Conservation (phyloP, 2,329 filamentous ascomycete species). For the Sporothrix brasiliensis region DNA sequence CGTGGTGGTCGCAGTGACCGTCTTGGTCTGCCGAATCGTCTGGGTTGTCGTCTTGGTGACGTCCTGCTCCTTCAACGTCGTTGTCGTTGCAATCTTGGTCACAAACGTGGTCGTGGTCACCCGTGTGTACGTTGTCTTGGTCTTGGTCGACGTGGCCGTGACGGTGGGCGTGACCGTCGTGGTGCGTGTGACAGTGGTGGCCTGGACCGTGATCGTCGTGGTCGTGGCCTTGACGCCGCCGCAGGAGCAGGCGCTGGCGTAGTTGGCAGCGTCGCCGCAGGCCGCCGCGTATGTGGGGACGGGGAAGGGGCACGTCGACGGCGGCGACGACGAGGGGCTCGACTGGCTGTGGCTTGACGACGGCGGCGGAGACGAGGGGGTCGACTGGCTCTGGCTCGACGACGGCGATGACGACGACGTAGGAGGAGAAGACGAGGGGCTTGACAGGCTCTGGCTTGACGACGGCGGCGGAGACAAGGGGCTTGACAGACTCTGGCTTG, state of each 20-base stretch:
- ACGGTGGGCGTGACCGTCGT: conserved; percentile 10
- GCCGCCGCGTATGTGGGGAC: conserved; percentile 37
- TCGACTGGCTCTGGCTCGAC: not conserved
- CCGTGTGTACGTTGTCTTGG: not conserved
- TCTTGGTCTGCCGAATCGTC: not conserved
- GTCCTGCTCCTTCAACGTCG: not conserved
- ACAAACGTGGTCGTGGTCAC: conserved; percentile 4
- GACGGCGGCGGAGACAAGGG: not conserved
- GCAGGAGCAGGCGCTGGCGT: conserved; percentile 41
- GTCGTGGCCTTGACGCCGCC: conserved; percentile 37
- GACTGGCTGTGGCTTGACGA: not conserved
- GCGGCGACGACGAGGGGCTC: not conserved
- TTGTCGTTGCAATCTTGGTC: conserved; percentile 6
- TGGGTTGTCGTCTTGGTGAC: not conserved
- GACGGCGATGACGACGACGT: not conserved
- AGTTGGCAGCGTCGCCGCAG: conserved; percentile 36
- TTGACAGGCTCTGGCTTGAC: too few species aligned
- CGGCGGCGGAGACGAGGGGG: not conserved
- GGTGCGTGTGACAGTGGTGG: conserved; percentile 23
- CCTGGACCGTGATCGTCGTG: not conserved
- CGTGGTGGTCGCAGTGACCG: not conserved
- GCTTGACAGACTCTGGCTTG: not conserved
- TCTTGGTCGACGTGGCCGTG: conserved; percentile 17
- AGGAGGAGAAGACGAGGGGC: too few species aligned
- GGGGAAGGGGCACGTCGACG: not conserved